Base-by-base conservation (phyloP, 2,329 filamentous ascomycete genomes). In the Coniochaeta hoffmannii region DNA sequence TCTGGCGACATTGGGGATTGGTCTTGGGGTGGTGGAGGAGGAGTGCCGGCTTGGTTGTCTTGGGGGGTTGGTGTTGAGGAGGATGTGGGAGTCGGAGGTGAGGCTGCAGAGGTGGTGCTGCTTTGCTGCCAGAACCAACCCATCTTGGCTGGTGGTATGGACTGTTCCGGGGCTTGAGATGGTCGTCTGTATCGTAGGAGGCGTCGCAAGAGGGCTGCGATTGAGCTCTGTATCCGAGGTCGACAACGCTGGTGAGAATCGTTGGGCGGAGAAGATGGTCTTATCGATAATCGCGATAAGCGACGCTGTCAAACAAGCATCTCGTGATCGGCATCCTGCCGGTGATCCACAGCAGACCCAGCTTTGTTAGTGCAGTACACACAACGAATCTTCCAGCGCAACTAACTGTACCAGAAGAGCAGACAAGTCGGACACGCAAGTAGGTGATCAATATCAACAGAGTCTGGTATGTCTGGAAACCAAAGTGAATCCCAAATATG, bases 81-180 rank as follows among this genome's bases (percentile, higher is more conserved):
- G 28, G 53, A 22, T 1, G 54, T 28, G 28, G 57, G 24, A 6
- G 60, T 22, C 15, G 58, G 38, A 54, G 38, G 10, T 56, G 53
- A 31, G n/a, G n/a, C n/a, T n/a, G n/a, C n/a, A 56, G 28, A 35
- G 52, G 44, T 53, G 54, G 41, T 57, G 56, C 61, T 51, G 15
- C 71, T 58, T 15, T 70, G 63, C 57, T 78, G 73, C 80, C 81
- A 86, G 59, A 84, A 72, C 83, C 83, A 86, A 61, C 81, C 82
- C 83, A 86, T 86, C 59, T 55, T 71, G 63, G 46, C 24, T 38
- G 19, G 52, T 26, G 49, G 41, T 46, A 15, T 46, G n/a, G 22
- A 28, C 41, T 56, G n/a, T 30, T 24, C 38, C 22, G 30, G 24
- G 35, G 32, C 30, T 32, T 32, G 30, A 32, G 30, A 32, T 32